Evolutionary conservation across 768 basidiomycete species (phyloP), one percentile per base, ranked within the genome.

Genomic region (Collybia sordida): DNA sequence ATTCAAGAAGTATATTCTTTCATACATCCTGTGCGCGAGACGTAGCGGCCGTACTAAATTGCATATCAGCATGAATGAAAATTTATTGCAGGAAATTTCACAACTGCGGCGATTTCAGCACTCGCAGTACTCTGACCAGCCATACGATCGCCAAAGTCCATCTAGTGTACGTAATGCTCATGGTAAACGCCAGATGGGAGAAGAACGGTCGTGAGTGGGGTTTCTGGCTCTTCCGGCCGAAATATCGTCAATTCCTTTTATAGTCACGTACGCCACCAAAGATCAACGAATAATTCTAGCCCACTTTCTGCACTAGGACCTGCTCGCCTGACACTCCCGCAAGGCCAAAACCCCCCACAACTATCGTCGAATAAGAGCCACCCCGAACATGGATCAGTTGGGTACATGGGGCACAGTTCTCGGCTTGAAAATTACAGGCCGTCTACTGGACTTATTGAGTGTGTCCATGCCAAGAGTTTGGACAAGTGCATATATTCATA

Each of bases 241-340:
- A 17, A 37, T 47, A 51, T 34, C 55, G 52, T 47, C 56, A 1
- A 54, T 40, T 21, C 7, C n/a, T n/a, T 54, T 22, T 45, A 21
- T 41, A 65, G 64, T 25, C 61, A 57, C 40, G 48, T 60, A 27
- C 46, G 52, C 19, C 56, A 50, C 54, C 63, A 53, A 38, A 52
- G 65, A 59, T 64, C 67, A 11, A 63, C 57, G 62, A 76, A 56
- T 51, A 65, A 54, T 41, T 87, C 88, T 1, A 90, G 87, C 58
- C 85, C 88, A 25, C 79, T 77, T 49, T 81, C 83, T 27, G 67
- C 73, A 17, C 56, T 64, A 3, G 85, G 75, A 17, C 86, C 86
- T 21, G 69, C 79, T 56, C 70, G 90, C 62, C 72, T 91, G 28
- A 91, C 88, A 2, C 71, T 90, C 18, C 84, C 83, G 15, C 80